Evolutionary conservation across 2,329 filamentous ascomycete species (phyloP), one percentile per base, ranked within the genome.

Genomic region (Aspergillus fructus): DNA sequence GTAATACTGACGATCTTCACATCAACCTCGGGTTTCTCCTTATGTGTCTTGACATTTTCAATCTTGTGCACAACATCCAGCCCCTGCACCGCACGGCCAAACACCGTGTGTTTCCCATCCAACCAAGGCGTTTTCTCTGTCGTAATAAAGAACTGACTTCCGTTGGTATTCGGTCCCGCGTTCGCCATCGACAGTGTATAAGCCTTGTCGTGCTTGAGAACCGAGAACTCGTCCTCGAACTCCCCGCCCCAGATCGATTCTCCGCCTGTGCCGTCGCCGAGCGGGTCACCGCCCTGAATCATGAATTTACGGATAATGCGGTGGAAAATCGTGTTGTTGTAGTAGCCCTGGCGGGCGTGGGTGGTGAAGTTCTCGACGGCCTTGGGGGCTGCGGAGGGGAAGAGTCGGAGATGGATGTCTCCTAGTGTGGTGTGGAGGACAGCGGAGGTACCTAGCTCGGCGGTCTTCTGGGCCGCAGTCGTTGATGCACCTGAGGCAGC

Each of bases 161-260:
- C 94, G 71, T 99, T 99, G 37, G 93, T 97, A 68, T 93, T 92
- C 0, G 92, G 91, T 0, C 94, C 94, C 0, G 94, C 93, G 73
- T 99, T 99, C 12, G 94, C 94, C 94, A 99, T 99, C 72, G 90
- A 96, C 57, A 97, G 82, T 0, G 93, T 97, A 73, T 96, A 99
- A 2, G 94, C 89, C 77, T 94, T 96, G 78, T 99, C 94, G 70
- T 99, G 94, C 73, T 89, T 91, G 60, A 99, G 77, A 17, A 86
- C 89, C 66, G 90, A 92, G 66, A 99, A 96, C 73, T 99, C 94
- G 70, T 99, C 94, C 68, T 89, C 90, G 67, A 96, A 96, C 65
- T 94, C 89, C 42, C 81, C 86, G n/a, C 91, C 91, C 92, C 92
- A 96, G 67, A 96, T 96, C 64, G 88, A 91, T 73, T 96, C 91